A percentile compares a stretch with the other conserved stretches of the same genome.
These are phyloP conservation scores for Cryptococcus neoformans DNA, from an alignment of 1,284 basidiomycete genomes.

Conservation along the genomic window DNA sequence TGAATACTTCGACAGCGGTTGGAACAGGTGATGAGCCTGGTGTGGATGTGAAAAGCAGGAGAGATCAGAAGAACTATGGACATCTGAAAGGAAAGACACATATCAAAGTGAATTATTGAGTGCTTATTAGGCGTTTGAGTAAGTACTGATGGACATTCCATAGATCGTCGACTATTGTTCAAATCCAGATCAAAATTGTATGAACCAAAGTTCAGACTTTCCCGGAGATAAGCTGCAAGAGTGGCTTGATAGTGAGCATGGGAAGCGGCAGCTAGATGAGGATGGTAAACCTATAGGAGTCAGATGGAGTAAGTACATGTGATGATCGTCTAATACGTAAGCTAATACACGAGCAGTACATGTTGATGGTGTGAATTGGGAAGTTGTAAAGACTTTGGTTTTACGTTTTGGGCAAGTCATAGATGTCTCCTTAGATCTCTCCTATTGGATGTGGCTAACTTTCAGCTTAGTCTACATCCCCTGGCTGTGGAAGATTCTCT, in stretches of 20 bases:
- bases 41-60: slow-evolving; percentile 44
- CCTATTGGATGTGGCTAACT: not conserved
- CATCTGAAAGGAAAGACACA: slow-evolving; percentile 32
- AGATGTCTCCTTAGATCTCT: not conserved
- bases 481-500: slow-evolving; percentile 49
- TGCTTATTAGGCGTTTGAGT: not conserved
- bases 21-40: slow-evolving; percentile 50
- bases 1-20: slow-evolving; percentile 19
- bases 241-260: slow-evolving; percentile 40
- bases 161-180: slow-evolving; percentile 47
- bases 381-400: slow-evolving; percentile 46
- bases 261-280: slow-evolving; percentile 21
- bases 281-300: slow-evolving; percentile 38
- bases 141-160: not conserved
- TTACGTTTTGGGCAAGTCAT: slow-evolving; percentile 36
- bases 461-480: slow-evolving; percentile 41
- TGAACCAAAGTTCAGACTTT: slow-evolving; percentile 42
- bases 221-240: slow-evolving; percentile 36
- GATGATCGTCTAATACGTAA: not conserved
- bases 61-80: slow-evolving; percentile 41
- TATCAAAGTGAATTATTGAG: slow-evolving; percentile 29
- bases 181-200: slow-evolving; percentile 36
- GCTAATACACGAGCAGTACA: slow-evolving; percentile 28
- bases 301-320: slow-evolving; percentile 39
- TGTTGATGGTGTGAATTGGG: slow-evolving; percentile 48